Conservation (phyloP, 345 rosid genomes). For the Odontarrhena argentea region DNA sequence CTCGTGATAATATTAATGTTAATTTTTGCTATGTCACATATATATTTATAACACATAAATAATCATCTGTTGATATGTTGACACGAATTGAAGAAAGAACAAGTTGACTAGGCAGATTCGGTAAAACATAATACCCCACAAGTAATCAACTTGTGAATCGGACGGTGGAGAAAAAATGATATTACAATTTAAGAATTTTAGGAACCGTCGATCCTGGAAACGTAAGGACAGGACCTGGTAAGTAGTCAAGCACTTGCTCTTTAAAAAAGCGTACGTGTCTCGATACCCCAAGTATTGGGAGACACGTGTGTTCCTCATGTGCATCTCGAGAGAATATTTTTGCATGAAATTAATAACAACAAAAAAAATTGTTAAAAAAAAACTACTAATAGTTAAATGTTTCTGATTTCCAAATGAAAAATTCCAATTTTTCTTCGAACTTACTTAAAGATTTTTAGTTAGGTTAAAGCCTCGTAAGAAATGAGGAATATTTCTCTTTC, state of each 20-base stretch:
- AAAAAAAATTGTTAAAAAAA: not conserved
- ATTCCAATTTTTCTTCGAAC: too few species aligned
- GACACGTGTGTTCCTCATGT: conserved; percentile 24
- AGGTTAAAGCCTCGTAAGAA: too few species aligned
- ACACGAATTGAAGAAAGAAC: not conserved
- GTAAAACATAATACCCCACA: conserved; percentile 3
- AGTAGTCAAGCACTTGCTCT: conserved; percentile 12
- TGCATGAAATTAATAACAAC: not conserved
- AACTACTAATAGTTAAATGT: too few species aligned
- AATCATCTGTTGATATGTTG: not conserved
- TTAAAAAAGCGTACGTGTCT: conserved; percentile 24
- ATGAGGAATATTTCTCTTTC: too few species aligned
- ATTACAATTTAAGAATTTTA: not conserved
- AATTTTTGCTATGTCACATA: not conserved
- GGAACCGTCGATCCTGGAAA: conserved; percentile 19
- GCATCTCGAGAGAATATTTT: conserved; percentile 9
- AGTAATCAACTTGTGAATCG: conserved; percentile 10
- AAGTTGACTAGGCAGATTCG: conserved; percentile 33
- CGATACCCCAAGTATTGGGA: not conserved
- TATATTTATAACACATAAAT: not conserved
- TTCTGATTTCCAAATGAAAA: too few species aligned
- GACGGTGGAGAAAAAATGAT: conserved; percentile 6
- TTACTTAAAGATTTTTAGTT: too few species aligned
- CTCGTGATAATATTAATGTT: too few species aligned
- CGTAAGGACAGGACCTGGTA: conserved; percentile 3